Base-by-base conservation (phyloP, 345 rosid genomes). In the Durio zibethinus region DNA sequence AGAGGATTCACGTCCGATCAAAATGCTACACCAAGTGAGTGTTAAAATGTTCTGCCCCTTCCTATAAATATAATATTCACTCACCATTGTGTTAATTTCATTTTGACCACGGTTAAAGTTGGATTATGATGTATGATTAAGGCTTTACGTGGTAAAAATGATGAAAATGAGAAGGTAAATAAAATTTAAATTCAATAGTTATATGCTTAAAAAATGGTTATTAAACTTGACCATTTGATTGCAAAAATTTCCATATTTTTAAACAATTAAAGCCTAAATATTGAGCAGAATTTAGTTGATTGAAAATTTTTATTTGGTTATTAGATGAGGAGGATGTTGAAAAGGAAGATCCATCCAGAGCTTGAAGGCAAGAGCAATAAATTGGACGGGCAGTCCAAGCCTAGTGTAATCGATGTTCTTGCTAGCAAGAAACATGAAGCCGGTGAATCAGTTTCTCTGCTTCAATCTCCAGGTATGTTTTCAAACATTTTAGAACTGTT, bases 321-420 rank as follows among this genome's bases (percentile, higher is more conserved):
- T 14, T 62, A 94, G 98, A 81, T 93, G 90, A 91, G 82, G 87
- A 90, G 87, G 81, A 88, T 94, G 95, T 25, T 94, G 79, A 94
- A 89, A 85, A 93, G 87, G 86, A 94, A 94, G 85, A 91, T 94
- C 71, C 97, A 92, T 81, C 97, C 98, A 42, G 97, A 92, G 76
- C 65, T 87, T 27, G 90, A 90, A 65, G 82, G 86, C 50, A 90
- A 87, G 71, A 77, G 59, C 14, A 64, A 18, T 5, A 81, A 78
- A 78, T 71, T 82, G 6, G 85, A 82, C 20, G 67, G 65, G 72
- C 83, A 74, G 61, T 75, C 63, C 82, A 86, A 85, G 78, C 52
- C 81, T 36, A 81, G 45, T 66, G 47, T 63, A 31, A 29, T 38
- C 20, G 81, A 82, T 76, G 77, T 33, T 52, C 74, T 63, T 14